These are phyloP conservation scores for Diospyros kaki DNA, from an alignment of 148 eudicot species.

Conservation along the genomic window DNA sequence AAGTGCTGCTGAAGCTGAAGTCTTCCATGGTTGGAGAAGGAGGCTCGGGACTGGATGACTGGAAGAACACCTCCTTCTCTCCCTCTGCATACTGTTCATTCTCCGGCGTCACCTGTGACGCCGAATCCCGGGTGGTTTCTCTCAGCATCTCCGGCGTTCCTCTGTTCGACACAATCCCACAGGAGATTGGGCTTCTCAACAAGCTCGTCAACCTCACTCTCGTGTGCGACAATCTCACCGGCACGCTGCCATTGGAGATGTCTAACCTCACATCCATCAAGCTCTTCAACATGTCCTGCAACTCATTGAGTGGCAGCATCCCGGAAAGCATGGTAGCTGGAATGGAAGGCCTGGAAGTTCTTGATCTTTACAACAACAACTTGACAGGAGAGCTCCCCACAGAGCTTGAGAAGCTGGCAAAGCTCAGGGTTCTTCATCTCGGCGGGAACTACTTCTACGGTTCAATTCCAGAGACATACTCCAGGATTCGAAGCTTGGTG, in stretches of 20 bases:
- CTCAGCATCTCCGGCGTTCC: slow-evolving; percentile 31
- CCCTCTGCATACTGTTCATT: slow-evolving; percentile 46
- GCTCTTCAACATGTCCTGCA: slow-evolving; percentile 40
- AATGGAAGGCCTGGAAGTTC: slow-evolving; percentile 26
- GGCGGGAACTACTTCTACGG: slow-evolving; percentile 74
- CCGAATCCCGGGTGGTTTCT: slow-evolving; percentile 29
- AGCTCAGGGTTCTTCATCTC: slow-evolving; percentile 25
- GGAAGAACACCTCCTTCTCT: slow-evolving; percentile 22
- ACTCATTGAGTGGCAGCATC: slow-evolving; percentile 33
- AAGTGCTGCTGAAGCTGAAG: slow-evolving; percentile 40
- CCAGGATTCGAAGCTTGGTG: slow-evolving; percentile 25
- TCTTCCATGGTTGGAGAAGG: slow-evolving; percentile 27
- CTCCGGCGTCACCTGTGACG: slow-evolving; percentile 58
- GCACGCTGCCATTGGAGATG: slow-evolving; percentile 37
- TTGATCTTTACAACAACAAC: slow-evolving; percentile 61
- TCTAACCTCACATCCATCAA: slow-evolving; percentile 24
- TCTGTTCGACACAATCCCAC: slow-evolving; percentile 39
- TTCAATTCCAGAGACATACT: slow-evolving; percentile 47
- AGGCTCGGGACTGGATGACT: slow-evolving; percentile 34
- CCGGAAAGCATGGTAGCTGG: slow-evolving; percentile 24
- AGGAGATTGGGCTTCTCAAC: slow-evolving; percentile 40
- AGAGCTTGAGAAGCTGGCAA: slow-evolving; percentile 24
- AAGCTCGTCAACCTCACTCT: slow-evolving; percentile 38
- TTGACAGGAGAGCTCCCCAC: slow-evolving; percentile 44
- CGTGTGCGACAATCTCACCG: slow-evolving; percentile 38